Conservation (phyloP, 2,329 filamentous ascomycete species). For the Diaporthe aspalathi region DNA sequence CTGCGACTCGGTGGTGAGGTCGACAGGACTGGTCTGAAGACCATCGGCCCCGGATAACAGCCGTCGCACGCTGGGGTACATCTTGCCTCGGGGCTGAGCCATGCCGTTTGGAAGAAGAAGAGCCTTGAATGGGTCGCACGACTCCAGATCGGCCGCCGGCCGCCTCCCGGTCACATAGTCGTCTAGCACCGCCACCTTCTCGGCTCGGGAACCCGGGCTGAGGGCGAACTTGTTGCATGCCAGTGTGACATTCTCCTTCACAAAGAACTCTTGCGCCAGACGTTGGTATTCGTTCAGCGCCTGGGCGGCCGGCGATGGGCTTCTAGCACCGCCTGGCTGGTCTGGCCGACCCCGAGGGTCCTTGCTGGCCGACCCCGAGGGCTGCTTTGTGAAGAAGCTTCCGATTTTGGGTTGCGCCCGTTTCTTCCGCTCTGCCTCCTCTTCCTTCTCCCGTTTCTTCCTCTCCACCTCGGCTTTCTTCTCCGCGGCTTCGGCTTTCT, state of each 20-base stretch:
- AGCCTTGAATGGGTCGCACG: conserved; percentile 58
- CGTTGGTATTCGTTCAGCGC: conserved; percentile 68
- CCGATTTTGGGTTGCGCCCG: conserved; percentile 60
- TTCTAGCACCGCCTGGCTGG: conserved; percentile 37
- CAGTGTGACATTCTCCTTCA: conserved; percentile 78
- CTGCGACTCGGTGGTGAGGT: conserved; percentile 55
- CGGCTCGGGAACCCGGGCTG: conserved; percentile 66
- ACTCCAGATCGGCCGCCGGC: conserved; percentile 53
- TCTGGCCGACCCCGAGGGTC: conserved; percentile 45
- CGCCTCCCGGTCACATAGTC: conserved; percentile 61
- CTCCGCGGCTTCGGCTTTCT: conserved; percentile 48
- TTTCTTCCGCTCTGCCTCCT: conserved; percentile 63
- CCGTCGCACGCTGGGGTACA: conserved; percentile 66
- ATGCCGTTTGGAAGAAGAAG: conserved; percentile 58
- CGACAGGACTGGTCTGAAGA: conserved; percentile 46
- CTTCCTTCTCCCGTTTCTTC: conserved; percentile 55
- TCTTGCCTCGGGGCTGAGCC: conserved; percentile 55
- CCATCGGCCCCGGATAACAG: conserved; percentile 69
- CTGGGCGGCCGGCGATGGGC: conserved; percentile 41
- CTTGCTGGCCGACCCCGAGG: conserved; percentile 53
- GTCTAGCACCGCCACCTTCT: conserved; percentile 64
- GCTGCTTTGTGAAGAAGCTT: conserved; percentile 56
- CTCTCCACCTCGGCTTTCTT: conserved; percentile 59
- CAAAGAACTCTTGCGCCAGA: conserved; percentile 83
- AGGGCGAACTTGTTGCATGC: conserved; percentile 70